These are phyloP conservation scores for Podosphaera xanthii DNA, from an alignment of 2,329 filamentous ascomycete species.

Conservation along the genomic window DNA sequence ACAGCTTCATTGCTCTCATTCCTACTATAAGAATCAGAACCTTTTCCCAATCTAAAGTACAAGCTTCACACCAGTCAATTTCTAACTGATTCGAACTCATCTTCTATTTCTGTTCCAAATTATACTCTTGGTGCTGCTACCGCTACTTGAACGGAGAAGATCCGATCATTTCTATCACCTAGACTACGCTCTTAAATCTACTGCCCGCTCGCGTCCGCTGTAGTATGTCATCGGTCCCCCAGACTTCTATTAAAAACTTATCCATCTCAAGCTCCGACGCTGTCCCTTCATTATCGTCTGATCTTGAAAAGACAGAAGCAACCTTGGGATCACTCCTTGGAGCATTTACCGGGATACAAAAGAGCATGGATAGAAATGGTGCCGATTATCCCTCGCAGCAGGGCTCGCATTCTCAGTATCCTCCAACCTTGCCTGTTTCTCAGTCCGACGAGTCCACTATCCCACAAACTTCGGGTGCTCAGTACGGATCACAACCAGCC, in stretches of 20 bases:
- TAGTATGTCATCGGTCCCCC: constrained; percentile 18
- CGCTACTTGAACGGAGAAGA: background rate
- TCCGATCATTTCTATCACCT: background rate
- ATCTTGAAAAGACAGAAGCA: constrained; percentile 9
- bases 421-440: constrained; percentile 39
- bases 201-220: constrained; percentile 1
- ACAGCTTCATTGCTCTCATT: no score
- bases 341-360: constrained; percentile 11
- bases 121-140: background rate
- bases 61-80: no score
- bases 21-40: no score
- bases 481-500: constrained; percentile 54
- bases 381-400: constrained; percentile 55
- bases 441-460: constrained; percentile 65
- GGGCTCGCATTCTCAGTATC: constrained; percentile 62
- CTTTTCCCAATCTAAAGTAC: no score
- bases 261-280: constrained; percentile 7
- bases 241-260: constrained; percentile 9
- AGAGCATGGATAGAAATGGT: constrained; percentile 34
- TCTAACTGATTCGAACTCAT: no score
- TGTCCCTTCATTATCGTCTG: constrained; percentile 3
- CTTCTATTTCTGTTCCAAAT: no score
- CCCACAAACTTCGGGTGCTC: constrained; percentile 87
- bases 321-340: constrained; percentile 14
- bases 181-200: background rate